phyloP scores from a whole-genome alignment of 208 protist species.

The Porcisia deanei region DNA sequence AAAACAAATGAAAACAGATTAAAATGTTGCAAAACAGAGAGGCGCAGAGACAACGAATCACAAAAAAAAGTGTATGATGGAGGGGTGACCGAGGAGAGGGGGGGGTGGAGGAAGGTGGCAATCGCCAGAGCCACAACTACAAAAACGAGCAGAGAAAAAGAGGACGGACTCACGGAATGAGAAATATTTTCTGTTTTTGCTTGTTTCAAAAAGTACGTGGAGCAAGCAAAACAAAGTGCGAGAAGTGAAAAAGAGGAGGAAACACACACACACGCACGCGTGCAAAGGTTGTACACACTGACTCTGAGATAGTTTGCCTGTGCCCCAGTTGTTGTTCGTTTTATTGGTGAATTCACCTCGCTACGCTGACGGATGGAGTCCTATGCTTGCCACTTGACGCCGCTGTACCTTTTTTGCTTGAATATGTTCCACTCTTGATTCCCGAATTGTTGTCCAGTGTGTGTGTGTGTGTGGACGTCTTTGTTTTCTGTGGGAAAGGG shows the following conservation, averaged over 20 bases:
- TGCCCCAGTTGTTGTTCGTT: too few relatives aligned
- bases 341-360: too few relatives aligned
- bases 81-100: background rate
- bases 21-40: background rate
- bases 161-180: too few relatives aligned
- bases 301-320: too few relatives aligned
- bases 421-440: background rate
- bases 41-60: too few relatives aligned
- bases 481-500: background rate
- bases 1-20: slow-evolving; percentile 2
- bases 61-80: background rate
- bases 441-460: background rate
- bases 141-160: background rate
- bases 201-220: background rate
- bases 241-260: background rate
- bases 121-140: slow-evolving; percentile 2
- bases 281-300: too few relatives aligned
- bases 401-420: too few relatives aligned
- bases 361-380: too few relatives aligned
- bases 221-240: too few relatives aligned
- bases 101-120: background rate
- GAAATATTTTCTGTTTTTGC: too few relatives aligned
- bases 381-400: too few relatives aligned
- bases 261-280: background rate
- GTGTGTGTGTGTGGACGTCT: background rate